Evolutionary conservation across 73 alveolate species (phyloP).

Genomic region (Paramecium sexaurelia): DNA sequence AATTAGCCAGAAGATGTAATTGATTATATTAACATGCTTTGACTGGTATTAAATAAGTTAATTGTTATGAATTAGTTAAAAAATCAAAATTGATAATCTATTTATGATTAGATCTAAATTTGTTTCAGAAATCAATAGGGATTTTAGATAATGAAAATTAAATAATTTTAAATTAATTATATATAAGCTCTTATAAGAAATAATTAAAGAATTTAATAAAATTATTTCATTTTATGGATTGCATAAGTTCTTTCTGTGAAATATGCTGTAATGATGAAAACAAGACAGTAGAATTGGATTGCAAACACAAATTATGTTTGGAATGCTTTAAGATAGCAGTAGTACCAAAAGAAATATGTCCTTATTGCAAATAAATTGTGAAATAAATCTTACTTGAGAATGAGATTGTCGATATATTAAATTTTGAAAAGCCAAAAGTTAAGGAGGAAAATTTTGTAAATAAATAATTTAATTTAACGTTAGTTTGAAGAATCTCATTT

Average conservation of each 20-base stretch:
- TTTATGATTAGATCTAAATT: slow-evolving; percentile 35
- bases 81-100: slow-evolving; percentile 50
- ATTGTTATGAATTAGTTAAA: not conserved
- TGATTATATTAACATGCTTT: not conserved
- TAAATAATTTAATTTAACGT: not conserved
- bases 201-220: not conserved
- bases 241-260: not conserved
- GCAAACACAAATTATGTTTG: slow-evolving; percentile 9
- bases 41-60: not conserved
- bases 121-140: slow-evolving; percentile 53
- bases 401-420: not conserved
- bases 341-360: slow-evolving; percentile 42
- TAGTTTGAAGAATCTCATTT: slow-evolving; percentile 54
- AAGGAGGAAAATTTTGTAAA: not conserved
- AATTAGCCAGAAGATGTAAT: not conserved
- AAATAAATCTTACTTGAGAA: not conserved
- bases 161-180: too few relatives aligned
- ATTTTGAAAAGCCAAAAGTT: slow-evolving; percentile 13
- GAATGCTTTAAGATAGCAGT: not conserved
- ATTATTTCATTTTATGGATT: not conserved
- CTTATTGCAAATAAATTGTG: slow-evolving; percentile 34
- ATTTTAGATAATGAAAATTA: too few relatives aligned
- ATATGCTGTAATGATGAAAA: not conserved
- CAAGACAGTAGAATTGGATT: not conserved
- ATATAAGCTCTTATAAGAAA: too few relatives aligned